Conservation (phyloP, 495 filamentous ascomycete genomes). For the Bathelium albidoporum region DNA sequence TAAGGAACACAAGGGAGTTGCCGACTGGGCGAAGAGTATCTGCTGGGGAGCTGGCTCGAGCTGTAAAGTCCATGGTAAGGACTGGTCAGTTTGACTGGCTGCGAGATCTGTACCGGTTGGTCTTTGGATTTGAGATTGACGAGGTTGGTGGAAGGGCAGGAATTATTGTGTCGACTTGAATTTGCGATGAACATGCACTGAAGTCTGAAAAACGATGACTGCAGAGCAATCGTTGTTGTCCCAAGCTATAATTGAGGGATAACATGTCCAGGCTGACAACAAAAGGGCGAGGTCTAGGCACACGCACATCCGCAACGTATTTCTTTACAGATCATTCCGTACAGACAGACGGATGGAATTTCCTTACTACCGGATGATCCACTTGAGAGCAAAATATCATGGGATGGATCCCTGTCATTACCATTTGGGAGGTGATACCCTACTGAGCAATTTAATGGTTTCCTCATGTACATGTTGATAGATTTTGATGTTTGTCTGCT, state of each 20-base stretch:
- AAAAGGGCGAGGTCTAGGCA: background rate
- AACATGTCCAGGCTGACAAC: background rate
- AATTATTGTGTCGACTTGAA: background rate
- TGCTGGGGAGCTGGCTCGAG: constrained; percentile 63
- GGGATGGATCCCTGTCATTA: background rate
- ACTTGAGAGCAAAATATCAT: background rate
- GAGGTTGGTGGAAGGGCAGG: constrained; percentile 42
- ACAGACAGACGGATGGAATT: background rate
- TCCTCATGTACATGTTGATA: no score
- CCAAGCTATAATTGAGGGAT: background rate
- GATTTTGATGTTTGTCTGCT: no score
- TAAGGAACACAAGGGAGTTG: constrained; percentile 43
- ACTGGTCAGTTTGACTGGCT: constrained; percentile 61
- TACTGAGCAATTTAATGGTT: background rate
- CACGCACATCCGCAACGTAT: background rate
- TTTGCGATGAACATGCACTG: background rate
- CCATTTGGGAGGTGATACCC: background rate
- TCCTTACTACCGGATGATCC: background rate
- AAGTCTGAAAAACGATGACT: background rate
- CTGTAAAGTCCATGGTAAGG: constrained; percentile 62
- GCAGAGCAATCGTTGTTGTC: background rate
- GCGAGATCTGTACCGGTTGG: constrained; percentile 68
- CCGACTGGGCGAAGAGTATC: constrained; percentile 45
- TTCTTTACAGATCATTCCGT: background rate
- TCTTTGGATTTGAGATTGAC: constrained; percentile 73